Evolutionary conservation across 2,329 filamentous ascomycete species (phyloP).

Genomic region (Lasiodiplodia citricola): DNA sequence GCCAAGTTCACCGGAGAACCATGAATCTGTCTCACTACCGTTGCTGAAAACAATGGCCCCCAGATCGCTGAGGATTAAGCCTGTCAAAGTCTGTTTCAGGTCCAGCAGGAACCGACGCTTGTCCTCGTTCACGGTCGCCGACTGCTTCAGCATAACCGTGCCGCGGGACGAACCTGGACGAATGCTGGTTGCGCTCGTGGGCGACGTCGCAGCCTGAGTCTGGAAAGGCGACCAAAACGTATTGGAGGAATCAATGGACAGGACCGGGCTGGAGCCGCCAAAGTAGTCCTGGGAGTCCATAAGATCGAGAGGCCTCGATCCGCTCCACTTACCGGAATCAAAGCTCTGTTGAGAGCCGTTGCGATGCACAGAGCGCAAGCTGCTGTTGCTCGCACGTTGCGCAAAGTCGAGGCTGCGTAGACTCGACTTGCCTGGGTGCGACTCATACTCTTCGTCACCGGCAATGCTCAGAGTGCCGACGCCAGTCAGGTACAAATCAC

Average conservation of each 20-base stretch:
- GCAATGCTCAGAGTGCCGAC: conserved; percentile 56
- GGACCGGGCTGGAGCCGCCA: conserved; percentile 68
- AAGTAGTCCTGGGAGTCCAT: conserved; percentile 75
- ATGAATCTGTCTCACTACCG: conserved; percentile 90
- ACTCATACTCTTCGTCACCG: conserved; percentile 54
- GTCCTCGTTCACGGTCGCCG: conserved; percentile 65
- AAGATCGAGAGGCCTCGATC: conserved; percentile 62
- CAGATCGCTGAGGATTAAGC: conserved; percentile 85
- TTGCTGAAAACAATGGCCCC: conserved; percentile 84
- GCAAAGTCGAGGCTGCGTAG: conserved; percentile 51
- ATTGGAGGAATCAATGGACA: conserved; percentile 74
- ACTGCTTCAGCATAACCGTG: conserved; percentile 65
- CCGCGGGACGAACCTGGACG: conserved; percentile 72
- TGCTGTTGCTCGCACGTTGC: conserved; percentile 60
- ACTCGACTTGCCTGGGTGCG: conserved; percentile 40
- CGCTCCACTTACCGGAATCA: conserved; percentile 70
- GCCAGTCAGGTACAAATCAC: conserved; percentile 53
- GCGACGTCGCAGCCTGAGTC: conserved; percentile 64
- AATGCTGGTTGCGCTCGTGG: conserved; percentile 65
- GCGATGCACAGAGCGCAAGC: conserved; percentile 63
- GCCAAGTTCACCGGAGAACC: conserved; percentile 71
- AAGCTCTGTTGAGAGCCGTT: conserved; percentile 74
- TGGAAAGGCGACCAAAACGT: conserved; percentile 93
- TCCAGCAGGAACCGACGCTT: conserved; percentile 80
- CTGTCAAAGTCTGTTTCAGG: conserved; percentile 78